phyloP scores from a whole-genome alignment of 306 rosid genomes.

The Macrotyloma uniflorum region DNA sequence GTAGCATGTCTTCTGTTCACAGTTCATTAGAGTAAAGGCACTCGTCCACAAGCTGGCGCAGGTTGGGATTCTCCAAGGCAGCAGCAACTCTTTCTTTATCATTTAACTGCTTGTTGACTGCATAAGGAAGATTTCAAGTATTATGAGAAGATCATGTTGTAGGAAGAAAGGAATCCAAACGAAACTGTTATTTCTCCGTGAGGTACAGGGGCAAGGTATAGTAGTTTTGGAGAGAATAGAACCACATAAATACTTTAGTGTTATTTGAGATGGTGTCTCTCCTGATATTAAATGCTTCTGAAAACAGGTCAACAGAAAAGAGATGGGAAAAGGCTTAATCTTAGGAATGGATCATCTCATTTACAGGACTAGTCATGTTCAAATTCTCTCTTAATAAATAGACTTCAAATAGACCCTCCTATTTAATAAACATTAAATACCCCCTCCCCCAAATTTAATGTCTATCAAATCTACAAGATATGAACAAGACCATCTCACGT shows the following conservation, averaged over 20 bases:
- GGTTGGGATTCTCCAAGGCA: slow-evolving; percentile 95
- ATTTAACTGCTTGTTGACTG: slow-evolving; percentile 94
- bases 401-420: background rate
- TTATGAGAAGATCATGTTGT: slow-evolving; percentile 24
- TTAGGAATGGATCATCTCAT: background rate
- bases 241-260: background rate
- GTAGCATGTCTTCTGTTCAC: slow-evolving; percentile 46
- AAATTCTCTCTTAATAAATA: background rate
- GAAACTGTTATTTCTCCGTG: slow-evolving; percentile 19
- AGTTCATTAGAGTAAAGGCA: slow-evolving; percentile 88
- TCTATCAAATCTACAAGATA: background rate
- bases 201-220: slow-evolving; percentile 3
- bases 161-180: slow-evolving; percentile 11
- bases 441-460: background rate
- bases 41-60: slow-evolving; percentile 95
- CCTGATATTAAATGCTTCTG: background rate
- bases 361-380: background rate
- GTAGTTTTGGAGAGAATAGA: background rate
- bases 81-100: slow-evolving; percentile 97
- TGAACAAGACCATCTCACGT: background rate
- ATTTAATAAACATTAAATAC: background rate
- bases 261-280: background rate
- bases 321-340: background rate
- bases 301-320: background rate
- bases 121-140: slow-evolving; percentile 28